Evolutionary conservation across 495 filamentous ascomycete genomes (phyloP), one percentile per base, ranked within the genome.

Genomic region (Penicillium salamii): DNA sequence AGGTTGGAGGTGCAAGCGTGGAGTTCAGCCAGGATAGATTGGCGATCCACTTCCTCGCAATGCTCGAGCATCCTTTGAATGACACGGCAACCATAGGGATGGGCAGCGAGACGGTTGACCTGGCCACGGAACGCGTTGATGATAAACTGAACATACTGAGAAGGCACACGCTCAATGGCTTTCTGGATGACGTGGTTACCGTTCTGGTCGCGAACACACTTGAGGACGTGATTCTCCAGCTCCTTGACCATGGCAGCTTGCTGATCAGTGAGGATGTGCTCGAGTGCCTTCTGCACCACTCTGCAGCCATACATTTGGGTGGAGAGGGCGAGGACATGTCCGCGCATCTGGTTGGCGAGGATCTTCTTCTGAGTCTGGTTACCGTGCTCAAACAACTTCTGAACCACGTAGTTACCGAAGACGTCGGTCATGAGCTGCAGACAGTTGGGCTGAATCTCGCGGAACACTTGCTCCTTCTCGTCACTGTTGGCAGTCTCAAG

Each of bases 181-280:
- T 96, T 96, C 61, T 97, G 95, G 36, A 98, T 85, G 29, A 98
- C 93, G 55, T 97, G 95, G 65, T 98, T 98, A 29, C 93, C 93
- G 50, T 98, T 93, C 62, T 91, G 87, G 53, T 96, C 88, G 46
- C 86, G 88, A 42, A 96, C 85, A 51, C 91, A 89, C 49, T 81
- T 80, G 26, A 95, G 58, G 12, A 98, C 83, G 52, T 90, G 75
- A n/a, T 77, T 65, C 55, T 90, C 83, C 3, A 98, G 76, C 65
- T 97, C 93, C 57, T 83, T 84, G 7, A 96, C 86, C 55, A 98
- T 78, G 19, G 78, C 76, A 5, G 83, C 84, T 81, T 97, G 91
- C 63, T 97, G 91, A 47, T 96, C 91, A 19, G 84, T 84, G 2
- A 98, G 78, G 31, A 97, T 84, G 60, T 97, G 88, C 56, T 97